These are phyloP conservation scores for Lycium barbarum DNA, from an alignment of 257 asterid genomes.

Conservation along the genomic window DNA sequence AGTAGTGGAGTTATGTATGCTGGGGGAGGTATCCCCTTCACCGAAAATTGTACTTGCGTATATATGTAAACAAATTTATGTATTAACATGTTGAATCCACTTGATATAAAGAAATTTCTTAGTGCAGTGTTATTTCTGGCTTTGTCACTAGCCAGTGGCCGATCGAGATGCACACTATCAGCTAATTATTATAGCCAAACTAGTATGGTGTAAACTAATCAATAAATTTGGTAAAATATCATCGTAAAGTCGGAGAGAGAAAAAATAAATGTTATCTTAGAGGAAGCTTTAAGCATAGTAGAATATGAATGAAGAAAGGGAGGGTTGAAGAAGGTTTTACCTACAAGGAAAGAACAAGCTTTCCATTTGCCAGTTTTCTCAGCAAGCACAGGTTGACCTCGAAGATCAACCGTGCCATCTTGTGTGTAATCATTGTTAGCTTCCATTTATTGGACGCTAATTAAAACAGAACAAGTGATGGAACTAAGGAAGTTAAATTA, in stretches of 20 bases:
- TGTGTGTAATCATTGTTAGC: constrained; percentile 60
- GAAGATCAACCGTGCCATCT: constrained; percentile 88
- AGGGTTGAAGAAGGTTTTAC: constrained; percentile 39
- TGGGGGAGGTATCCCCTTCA: too few relatives aligned
- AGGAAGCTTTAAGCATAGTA: background rate
- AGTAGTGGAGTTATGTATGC: background rate
- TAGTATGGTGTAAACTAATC: background rate
- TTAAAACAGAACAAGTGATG: background rate
- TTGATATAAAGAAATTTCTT: too few relatives aligned
- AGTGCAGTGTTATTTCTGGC: background rate
- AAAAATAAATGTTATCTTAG: background rate
- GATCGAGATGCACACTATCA: too few relatives aligned
- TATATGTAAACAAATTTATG: too few relatives aligned
- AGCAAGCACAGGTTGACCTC: constrained; percentile 69
- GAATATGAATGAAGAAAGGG: background rate
- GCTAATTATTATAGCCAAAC: too few relatives aligned
- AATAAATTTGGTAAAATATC: background rate
- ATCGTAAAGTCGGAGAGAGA: background rate
- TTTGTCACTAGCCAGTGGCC: background rate
- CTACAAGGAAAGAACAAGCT: constrained; percentile 85
- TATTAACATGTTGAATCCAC: too few relatives aligned
- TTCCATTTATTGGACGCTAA: constrained; percentile 50
- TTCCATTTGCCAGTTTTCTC: constrained; percentile 85
- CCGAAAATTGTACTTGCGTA: too few relatives aligned
- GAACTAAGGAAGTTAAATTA: constrained; percentile 24